Conservation (phyloP, 768 basidiomycete genomes). For the Hemileccinum rubropunctum region DNA sequence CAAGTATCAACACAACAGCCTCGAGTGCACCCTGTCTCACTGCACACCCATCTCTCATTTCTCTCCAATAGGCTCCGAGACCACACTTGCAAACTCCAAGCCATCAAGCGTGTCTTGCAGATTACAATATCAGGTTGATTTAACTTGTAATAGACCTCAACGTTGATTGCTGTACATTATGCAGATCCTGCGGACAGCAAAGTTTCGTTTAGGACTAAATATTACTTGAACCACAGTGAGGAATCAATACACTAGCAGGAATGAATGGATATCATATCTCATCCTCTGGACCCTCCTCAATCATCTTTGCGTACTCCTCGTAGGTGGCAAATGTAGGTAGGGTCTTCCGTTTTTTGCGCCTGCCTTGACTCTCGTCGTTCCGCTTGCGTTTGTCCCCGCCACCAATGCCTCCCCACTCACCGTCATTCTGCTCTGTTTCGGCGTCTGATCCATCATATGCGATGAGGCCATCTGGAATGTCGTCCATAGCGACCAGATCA, state of each 20-base stretch:
- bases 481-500: constrained; percentile 57
- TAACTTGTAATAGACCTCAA: no score
- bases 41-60: no score
- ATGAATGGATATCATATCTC: constrained; percentile 14
- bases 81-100: no score
- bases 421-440: constrained; percentile 16
- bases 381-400: constrained; percentile 53
- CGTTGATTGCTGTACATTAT: no score
- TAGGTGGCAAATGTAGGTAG: constrained; percentile 84
- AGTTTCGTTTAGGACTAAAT: no score
- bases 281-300: constrained; percentile 54
- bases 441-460: constrained; percentile 57
- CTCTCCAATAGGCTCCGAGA: no score
- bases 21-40: no score
- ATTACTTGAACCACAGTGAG: no score
- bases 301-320: constrained; percentile 83
- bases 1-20: no score
- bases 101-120: no score
- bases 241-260: neutral
- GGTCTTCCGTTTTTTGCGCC: constrained; percentile 62
- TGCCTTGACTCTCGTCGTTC: constrained; percentile 42
- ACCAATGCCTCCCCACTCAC: constrained; percentile 38
- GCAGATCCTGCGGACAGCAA: no score
- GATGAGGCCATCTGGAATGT: constrained; percentile 54
- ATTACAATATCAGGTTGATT: no score